Percentiles rank a stretch among this genome's conserved stretches.
These are phyloP conservation scores for Mortierella claussenii DNA, from an alignment of 192 early-diverging fungal genomes.

Conservation along the genomic window DNA sequence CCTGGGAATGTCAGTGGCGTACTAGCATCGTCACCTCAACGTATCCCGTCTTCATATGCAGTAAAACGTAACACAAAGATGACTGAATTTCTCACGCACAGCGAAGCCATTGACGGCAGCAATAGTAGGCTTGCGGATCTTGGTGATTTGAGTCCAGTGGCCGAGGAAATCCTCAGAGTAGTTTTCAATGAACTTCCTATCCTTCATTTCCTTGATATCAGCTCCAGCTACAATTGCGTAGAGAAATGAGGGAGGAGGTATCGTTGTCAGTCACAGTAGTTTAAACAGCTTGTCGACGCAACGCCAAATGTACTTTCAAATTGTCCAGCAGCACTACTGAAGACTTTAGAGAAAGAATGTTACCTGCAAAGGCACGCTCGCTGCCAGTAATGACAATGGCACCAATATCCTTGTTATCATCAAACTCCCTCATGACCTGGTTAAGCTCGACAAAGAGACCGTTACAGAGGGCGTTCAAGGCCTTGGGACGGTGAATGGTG, in stretches of 20 bases:
- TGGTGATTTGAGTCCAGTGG: slow-evolving; percentile 93
- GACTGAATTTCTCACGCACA: slow-evolving; percentile 53
- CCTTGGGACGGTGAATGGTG: slow-evolving; percentile 94
- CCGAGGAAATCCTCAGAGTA: slow-evolving; percentile 93
- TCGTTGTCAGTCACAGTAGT: too few relatives aligned
- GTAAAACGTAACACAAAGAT: neutral
- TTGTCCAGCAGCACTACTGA: neutral
- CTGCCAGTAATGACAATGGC: slow-evolving; percentile 96
- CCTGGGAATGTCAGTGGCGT: too few relatives aligned
- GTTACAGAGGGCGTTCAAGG: slow-evolving; percentile 94
- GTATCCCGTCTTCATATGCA: too few relatives aligned
- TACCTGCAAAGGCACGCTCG: slow-evolving; percentile 96
- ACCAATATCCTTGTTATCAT: slow-evolving; percentile 81
- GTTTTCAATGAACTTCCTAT: slow-evolving; percentile 85
- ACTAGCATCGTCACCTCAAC: too few relatives aligned
- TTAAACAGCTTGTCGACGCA: too few relatives aligned
- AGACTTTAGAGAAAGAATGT: neutral
- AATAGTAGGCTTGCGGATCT: slow-evolving; percentile 94
- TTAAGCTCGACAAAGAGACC: slow-evolving; percentile 95
- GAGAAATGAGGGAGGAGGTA: too few relatives aligned
- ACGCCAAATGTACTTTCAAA: too few relatives aligned
- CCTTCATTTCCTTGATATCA: slow-evolving; percentile 99
- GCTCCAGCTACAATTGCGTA: slow-evolving; percentile 88
- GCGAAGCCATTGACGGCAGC: slow-evolving; percentile 99
- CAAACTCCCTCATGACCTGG: slow-evolving; percentile 81